phyloP scores from a whole-genome alignment of 2,329 filamentous ascomycete genomes.

The Zasmidium citrigriseum region DNA sequence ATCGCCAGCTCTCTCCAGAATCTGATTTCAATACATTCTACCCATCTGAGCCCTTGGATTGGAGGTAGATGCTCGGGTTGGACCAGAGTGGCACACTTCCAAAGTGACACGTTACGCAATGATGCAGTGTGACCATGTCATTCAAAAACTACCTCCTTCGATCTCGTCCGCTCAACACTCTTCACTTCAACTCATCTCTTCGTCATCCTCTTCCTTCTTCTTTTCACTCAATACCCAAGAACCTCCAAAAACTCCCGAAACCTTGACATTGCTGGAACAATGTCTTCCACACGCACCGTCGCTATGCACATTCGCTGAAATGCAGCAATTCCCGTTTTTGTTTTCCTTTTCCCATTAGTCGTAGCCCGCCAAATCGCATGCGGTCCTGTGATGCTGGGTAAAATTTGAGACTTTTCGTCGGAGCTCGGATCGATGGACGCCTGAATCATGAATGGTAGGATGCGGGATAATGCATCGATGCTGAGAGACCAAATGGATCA shows the following conservation, averaged over 20 bases:
- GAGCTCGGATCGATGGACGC: no score
- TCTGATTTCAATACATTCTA: no score
- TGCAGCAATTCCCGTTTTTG: background rate
- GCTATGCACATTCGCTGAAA: constrained; percentile 15
- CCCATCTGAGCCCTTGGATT: no score
- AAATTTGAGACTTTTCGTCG: no score
- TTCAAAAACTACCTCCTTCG: no score
- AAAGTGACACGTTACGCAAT: background rate
- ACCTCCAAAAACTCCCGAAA: background rate
- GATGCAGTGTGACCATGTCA: background rate
- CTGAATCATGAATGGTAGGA: constrained; percentile 1
- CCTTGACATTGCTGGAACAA: background rate
- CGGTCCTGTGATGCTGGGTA: constrained; percentile 15
- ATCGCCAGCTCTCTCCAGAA: no score
- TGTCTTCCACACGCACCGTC: no score
- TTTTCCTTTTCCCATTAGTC: constrained; percentile 14
- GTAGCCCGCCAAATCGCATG: constrained; percentile 17
- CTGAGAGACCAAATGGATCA: constrained; percentile 89
- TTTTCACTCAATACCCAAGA: background rate
- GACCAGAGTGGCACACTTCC: no score
- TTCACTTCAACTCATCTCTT: background rate
- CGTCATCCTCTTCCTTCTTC: background rate
- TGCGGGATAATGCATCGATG: constrained; percentile 66
- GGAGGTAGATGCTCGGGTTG: no score
- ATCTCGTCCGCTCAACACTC: no score